Evolutionary conservation across 345 rosid species (phyloP).

Genomic region (Litchi chinensis): DNA sequence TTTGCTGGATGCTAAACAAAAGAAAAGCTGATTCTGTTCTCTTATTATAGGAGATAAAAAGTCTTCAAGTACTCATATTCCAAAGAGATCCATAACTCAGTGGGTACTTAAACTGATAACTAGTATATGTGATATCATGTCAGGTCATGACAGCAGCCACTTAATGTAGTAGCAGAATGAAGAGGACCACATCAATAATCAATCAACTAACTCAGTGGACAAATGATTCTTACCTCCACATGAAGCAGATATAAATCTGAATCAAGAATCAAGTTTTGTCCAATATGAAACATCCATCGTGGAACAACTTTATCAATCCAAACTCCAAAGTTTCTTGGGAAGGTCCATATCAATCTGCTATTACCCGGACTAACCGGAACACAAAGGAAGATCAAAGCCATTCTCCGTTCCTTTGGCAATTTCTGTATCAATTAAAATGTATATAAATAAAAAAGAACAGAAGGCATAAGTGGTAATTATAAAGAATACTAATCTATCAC

Average conservation of each 20-base stretch:
- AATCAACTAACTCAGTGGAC: neutral
- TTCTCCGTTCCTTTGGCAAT: constrained; percentile 27
- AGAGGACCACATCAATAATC: neutral
- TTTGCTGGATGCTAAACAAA: neutral
- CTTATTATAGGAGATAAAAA: neutral
- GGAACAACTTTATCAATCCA: constrained; percentile 77
- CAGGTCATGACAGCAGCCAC: neutral
- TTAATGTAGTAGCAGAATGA: neutral
- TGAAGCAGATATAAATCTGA: constrained; percentile 89
- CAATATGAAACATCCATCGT: constrained; percentile 82
- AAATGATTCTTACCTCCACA: constrained; percentile 52
- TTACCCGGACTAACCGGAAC: constrained; percentile 87
- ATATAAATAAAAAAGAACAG: neutral
- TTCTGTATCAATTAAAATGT: constrained; percentile 29
- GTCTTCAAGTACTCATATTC: neutral
- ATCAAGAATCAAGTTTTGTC: constrained; percentile 80
- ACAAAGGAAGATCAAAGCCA: constrained; percentile 76
- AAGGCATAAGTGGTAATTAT: neutral
- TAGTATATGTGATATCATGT: neutral
- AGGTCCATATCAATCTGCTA: constrained; percentile 85
- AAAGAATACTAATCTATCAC: neutral
- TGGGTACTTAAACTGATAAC: neutral
- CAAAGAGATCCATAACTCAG: neutral
- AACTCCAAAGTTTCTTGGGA: constrained; percentile 70
- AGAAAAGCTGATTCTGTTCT: neutral